phyloP scores from a whole-genome alignment of 2,329 filamentous ascomycete species.

The Epichloe scottii region DNA sequence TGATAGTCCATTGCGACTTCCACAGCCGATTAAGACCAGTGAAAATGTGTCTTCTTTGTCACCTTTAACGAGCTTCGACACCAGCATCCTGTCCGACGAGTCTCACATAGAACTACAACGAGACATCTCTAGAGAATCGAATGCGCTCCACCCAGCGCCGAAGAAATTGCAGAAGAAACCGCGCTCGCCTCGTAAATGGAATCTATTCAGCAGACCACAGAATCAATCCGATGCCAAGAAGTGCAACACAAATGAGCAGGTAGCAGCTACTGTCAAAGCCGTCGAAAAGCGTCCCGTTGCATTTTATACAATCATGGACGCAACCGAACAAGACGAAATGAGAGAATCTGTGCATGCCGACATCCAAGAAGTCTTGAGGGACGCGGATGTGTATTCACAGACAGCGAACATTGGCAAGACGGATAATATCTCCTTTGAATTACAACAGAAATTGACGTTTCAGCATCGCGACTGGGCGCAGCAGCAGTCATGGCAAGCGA shows the following conservation, averaged over 20 bases:
- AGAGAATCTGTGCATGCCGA: slow-evolving; percentile 31
- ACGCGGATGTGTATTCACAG: slow-evolving; percentile 28
- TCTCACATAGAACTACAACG: slow-evolving; percentile 31
- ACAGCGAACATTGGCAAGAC: slow-evolving; percentile 7
- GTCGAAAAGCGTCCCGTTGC: slow-evolving; percentile 40
- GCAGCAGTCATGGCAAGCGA: background rate
- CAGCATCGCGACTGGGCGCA: background rate
- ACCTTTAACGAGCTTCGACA: slow-evolving; percentile 45
- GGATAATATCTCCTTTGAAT: background rate
- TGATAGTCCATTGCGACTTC: slow-evolving; percentile 33
- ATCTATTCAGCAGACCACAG: slow-evolving; percentile 46
- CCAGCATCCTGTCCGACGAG: slow-evolving; percentile 44
- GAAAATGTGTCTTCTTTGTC: slow-evolving; percentile 29
- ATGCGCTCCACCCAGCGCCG: slow-evolving; percentile 18
- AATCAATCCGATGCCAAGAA: slow-evolving; percentile 28
- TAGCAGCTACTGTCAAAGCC: slow-evolving; percentile 36
- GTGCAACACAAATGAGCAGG: slow-evolving; percentile 22
- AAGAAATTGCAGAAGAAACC: slow-evolving; percentile 45
- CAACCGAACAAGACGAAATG: slow-evolving; percentile 40
- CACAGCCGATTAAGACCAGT: slow-evolving; percentile 39
- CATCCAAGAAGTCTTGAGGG: slow-evolving; percentile 34
- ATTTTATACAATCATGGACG: slow-evolving; percentile 51
- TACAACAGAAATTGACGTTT: background rate
- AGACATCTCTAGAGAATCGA: slow-evolving; percentile 21
- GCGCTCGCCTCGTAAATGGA: slow-evolving; percentile 49